These are phyloP conservation scores for Saccharomyces hybrid DNA, from an alignment of 1,139 yeast species.

Conservation along the genomic window DNA sequence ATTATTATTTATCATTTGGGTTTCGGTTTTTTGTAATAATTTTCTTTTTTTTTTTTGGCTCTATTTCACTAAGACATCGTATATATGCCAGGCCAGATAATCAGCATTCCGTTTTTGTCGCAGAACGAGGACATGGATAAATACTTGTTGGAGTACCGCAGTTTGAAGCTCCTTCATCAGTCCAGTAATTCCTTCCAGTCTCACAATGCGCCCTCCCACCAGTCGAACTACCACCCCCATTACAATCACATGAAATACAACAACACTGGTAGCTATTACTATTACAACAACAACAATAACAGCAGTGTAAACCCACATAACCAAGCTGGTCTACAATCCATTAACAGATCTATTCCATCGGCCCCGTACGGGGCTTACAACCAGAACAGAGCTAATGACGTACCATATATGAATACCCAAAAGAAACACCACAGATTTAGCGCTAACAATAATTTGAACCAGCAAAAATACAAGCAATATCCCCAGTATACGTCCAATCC, in stretches of 20 bases:
- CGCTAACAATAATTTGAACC: constrained; percentile 3
- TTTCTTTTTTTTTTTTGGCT: neutral
- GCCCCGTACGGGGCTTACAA: constrained; percentile 2
- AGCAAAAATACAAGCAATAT: constrained; percentile 3
- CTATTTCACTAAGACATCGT: neutral
- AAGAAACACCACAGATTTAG: neutral
- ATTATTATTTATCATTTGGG: neutral
- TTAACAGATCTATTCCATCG: neutral
- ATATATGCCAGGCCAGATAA: constrained; percentile 28
- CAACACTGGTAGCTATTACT: neutral
- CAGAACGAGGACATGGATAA: constrained; percentile 31
- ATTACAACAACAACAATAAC: constrained; percentile 1
- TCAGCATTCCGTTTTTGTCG: constrained; percentile 28
- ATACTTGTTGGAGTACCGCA: constrained; percentile 24
- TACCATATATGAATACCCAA: neutral
- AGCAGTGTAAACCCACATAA: neutral
- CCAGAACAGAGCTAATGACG: constrained; percentile 7
- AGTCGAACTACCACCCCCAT: constrained; percentile 7
- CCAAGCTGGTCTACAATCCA: neutral
- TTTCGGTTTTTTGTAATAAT: neutral
- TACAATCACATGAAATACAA: constrained; percentile 10
- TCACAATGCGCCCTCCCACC: constrained; percentile 5
- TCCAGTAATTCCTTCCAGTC: constrained; percentile 6
- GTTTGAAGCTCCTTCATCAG: constrained; percentile 16
- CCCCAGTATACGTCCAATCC: constrained; percentile 6